Evolutionary conservation across 164 flowering plant genomes (phyloP).

Genomic region (Magnolia kwangsiensis): DNA sequence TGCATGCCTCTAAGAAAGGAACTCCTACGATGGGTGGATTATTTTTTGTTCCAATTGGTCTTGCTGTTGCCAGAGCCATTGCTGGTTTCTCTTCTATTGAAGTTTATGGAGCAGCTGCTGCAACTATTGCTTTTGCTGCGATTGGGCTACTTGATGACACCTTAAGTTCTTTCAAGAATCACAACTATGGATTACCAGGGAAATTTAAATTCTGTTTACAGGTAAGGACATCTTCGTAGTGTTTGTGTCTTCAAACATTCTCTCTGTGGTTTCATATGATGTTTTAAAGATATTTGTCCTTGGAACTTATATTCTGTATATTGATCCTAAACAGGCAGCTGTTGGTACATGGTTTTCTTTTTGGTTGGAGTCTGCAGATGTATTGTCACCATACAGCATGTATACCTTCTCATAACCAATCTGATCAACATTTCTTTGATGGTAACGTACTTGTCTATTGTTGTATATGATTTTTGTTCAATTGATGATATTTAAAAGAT

Average conservation of each 20-base stretch:
- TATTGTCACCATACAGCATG: slow-evolving; percentile 94
- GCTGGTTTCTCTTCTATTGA: slow-evolving; percentile 66
- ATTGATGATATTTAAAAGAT: background rate
- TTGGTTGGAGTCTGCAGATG: slow-evolving; percentile 57
- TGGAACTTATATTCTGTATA: slow-evolving; percentile 4
- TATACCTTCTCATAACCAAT: slow-evolving; percentile 70
- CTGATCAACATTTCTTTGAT: slow-evolving; percentile 53
- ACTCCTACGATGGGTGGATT: slow-evolving; percentile 92
- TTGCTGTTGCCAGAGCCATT: slow-evolving; percentile 50
- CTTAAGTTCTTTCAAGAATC: slow-evolving; percentile 42
- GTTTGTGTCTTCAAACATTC: background rate
- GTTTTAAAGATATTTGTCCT: background rate
- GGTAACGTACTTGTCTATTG: slow-evolving; percentile 65
- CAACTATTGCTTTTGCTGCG: slow-evolving; percentile 64
- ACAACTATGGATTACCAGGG: slow-evolving; percentile 50
- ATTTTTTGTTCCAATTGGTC: slow-evolving; percentile 77
- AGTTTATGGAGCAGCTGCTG: slow-evolving; percentile 60
- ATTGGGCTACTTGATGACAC: slow-evolving; percentile 79
- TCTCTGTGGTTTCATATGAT: background rate
- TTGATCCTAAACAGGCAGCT: slow-evolving; percentile 49
- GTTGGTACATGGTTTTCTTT: slow-evolving; percentile 63
- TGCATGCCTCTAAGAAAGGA: slow-evolving; percentile 43
- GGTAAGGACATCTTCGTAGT: slow-evolving; percentile 36
- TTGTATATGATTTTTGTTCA: slow-evolving; percentile 1
- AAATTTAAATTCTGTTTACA: slow-evolving; percentile 47